These are phyloP conservation scores for Knoxia roxburghii DNA, from an alignment of 257 asterid species.

Conservation along the genomic window DNA sequence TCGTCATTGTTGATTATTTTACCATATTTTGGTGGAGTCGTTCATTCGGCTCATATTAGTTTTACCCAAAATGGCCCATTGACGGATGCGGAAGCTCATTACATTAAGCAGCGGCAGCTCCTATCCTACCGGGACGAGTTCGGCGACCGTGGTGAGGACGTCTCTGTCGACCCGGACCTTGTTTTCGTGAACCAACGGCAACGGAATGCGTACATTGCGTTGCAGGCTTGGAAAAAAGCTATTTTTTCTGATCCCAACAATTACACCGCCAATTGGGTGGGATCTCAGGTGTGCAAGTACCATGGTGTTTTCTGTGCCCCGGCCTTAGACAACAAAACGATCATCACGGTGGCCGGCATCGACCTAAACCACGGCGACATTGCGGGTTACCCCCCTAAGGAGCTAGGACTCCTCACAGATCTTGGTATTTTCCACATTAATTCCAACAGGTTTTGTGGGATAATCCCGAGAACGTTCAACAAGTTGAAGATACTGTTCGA, in stretches of 20 bases:
- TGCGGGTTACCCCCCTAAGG: slow-evolving; percentile 84
- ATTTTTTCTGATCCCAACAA: slow-evolving; percentile 77
- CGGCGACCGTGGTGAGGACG: slow-evolving; percentile 70
- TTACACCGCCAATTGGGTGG: slow-evolving; percentile 60
- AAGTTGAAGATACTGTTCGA: slow-evolving; percentile 55
- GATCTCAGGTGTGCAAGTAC: slow-evolving; percentile 71
- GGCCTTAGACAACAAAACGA: slow-evolving; percentile 45
- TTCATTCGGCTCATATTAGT: slow-evolving; percentile 18
- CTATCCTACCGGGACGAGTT: slow-evolving; percentile 70
- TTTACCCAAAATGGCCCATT: slow-evolving; percentile 44
- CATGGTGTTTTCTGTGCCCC: slow-evolving; percentile 68
- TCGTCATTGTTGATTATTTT: slow-evolving; percentile 16
- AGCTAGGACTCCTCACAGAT: slow-evolving; percentile 75
- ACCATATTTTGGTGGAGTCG: slow-evolving; percentile 18
- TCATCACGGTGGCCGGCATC: slow-evolving; percentile 67
- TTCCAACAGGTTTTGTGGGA: slow-evolving; percentile 77
- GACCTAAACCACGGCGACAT: slow-evolving; percentile 89
- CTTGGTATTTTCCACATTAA: slow-evolving; percentile 76
- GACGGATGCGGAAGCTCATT: slow-evolving; percentile 47
- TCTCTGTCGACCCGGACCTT: slow-evolving; percentile 57
- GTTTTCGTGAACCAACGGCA: slow-evolving; percentile 61
- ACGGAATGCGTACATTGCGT: slow-evolving; percentile 64
- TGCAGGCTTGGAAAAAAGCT: slow-evolving; percentile 90
- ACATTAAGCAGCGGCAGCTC: slow-evolving; percentile 59
- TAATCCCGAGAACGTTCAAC: slow-evolving; percentile 47